A percentile compares a stretch with the other conserved stretches of the same genome.
Evolutionary conservation across 352 stramenopile species (phyloP).

Genomic region (Blastocystis sp.): DNA sequence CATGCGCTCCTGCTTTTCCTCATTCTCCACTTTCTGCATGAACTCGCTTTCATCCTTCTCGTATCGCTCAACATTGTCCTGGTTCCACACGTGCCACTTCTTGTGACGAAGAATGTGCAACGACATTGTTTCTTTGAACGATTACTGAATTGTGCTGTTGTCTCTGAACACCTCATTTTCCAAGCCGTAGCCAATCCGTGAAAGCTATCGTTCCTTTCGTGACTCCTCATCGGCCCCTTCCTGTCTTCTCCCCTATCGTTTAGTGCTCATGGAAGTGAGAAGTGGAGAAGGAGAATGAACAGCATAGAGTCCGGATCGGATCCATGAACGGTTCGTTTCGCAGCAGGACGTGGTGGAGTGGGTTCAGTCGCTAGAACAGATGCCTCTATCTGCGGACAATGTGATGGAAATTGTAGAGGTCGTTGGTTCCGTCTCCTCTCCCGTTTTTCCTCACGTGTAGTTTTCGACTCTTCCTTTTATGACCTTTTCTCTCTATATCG

Average conservation of each 20-base stretch:
- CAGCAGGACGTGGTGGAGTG: neutral
- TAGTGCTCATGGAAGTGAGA: neutral
- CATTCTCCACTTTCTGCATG: slow-evolving; percentile 52
- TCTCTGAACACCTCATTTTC: no score
- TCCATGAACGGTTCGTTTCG: neutral
- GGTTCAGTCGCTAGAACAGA: neutral
- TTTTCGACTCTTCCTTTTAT: neutral
- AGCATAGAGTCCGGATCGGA: neutral
- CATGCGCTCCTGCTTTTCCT: slow-evolving; percentile 61
- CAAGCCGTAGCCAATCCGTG: no score
- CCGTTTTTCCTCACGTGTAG: neutral
- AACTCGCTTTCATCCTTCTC: slow-evolving; percentile 67
- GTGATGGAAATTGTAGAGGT: neutral
- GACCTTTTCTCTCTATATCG: neutral
- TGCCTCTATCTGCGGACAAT: neutral
- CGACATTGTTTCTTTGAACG: slow-evolving; percentile 12
- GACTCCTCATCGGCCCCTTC: neutral
- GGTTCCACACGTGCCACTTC: slow-evolving; percentile 73
- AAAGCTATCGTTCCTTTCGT: no score
- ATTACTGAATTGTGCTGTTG: neutral
- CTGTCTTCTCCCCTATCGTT: neutral
- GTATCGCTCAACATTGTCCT: slow-evolving; percentile 65
- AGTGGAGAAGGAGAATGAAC: neutral
- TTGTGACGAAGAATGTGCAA: slow-evolving; percentile 72
- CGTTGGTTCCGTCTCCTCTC: neutral